Evolutionary conservation across 129 eudicot species (phyloP), one percentile per base, ranked within the genome.

Genomic region (Logfia minima): DNA sequence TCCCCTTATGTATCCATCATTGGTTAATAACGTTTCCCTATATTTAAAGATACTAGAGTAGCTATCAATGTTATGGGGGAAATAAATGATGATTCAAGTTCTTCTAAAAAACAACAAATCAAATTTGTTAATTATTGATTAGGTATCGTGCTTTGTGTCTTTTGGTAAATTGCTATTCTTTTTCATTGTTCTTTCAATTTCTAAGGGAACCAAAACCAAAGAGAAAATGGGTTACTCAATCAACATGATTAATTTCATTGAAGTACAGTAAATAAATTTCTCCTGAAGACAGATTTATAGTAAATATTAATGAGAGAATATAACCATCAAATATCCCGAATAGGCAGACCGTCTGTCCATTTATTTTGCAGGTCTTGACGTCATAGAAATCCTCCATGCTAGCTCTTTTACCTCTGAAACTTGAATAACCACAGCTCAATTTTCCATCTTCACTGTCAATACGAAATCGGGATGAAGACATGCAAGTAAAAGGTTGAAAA

Each of bases 281-380:
- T 48, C 55, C 6, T 9, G 16, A 3, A 48, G 55, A 48, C 18
- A 9, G 55, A 48, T 14, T 48, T 48, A 48, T 48, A 2, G 18
- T 48, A 48, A 79, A 77, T 28, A 63, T 13, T 63, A 28, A 5
- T 3, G 59, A 28, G 48, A 75, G 83, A 71, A 75, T 78, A 81
- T 91, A 75, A 93, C 98, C 98, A 66, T 93, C 98, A 84, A 93
- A 93, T 82, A 93, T 89, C 68, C 98, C 98, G 56, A 93, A 93
- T 53, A 93, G 85, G 77, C 88, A 90, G 70, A 93, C 88, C 0
- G 87, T 75, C 41, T 85, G 69, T 34, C 90, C 98, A 84, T 90
- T 84, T 34, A 93, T 83, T 79, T 82, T 84, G 90, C 93, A 82
- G 66, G 87, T 87, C 76, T 93, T 93, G 32, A 93, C 79, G 71